phyloP scores from a whole-genome alignment of 495 filamentous ascomycete genomes.

The Sphaerosporella brunnea region DNA sequence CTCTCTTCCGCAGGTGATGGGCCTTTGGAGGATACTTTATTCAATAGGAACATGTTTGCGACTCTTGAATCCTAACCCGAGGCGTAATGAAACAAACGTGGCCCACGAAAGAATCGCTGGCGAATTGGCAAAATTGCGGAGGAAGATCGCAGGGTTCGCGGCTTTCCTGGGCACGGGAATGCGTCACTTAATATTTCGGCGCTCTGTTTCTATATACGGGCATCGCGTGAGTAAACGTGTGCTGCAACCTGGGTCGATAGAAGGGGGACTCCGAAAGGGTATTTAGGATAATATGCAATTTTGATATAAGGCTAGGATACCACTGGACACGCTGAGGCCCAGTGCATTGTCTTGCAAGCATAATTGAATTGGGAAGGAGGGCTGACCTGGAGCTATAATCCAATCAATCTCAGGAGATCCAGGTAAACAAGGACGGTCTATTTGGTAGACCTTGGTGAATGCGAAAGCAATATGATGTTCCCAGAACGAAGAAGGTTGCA shows the following conservation, averaged over 20 bases:
- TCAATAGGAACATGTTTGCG: constrained; percentile 12
- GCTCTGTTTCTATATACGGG: too few relatives aligned
- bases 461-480: not conserved
- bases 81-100: not conserved
- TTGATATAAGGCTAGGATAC: not conserved
- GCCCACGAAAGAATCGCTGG: too few relatives aligned
- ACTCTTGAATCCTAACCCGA: constrained; percentile 1
- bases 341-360: constrained; percentile 9
- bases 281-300: constrained; percentile 1
- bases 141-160: constrained; percentile 1
- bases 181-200: too few relatives aligned
- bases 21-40: too few relatives aligned
- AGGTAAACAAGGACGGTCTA: constrained; percentile 1
- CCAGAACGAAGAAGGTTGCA: not conserved
- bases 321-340: not conserved
- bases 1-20: constrained; percentile 13
- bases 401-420: too few relatives aligned
- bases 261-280: not conserved
- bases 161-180: not conserved
- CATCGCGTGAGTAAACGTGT: too few relatives aligned
- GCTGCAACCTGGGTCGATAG: too few relatives aligned
- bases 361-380: constrained; percentile 19
- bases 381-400: too few relatives aligned
- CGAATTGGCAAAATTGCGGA: too few relatives aligned
- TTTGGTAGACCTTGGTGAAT: not conserved